Evolutionary conservation across 805 yeast genomes (phyloP).

Genomic region (Grigorovia yakushimaensis): DNA sequence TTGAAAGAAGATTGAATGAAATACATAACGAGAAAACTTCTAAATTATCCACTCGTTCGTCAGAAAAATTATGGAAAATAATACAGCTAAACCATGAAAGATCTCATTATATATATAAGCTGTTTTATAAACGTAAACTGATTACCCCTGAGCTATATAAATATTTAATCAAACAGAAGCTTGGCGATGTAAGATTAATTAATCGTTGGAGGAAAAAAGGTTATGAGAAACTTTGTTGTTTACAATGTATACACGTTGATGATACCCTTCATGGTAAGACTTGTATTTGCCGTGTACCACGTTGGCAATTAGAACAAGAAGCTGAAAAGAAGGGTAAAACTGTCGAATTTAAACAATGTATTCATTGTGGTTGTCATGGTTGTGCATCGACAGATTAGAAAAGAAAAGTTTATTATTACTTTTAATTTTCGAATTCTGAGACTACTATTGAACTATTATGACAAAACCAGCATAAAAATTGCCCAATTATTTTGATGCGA

Average conservation of each 20-base stretch:
- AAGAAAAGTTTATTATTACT: no score
- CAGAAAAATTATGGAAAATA: slow-evolving; percentile 60
- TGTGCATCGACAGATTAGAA: slow-evolving; percentile 75
- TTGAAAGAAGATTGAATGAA: slow-evolving; percentile 48
- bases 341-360: slow-evolving; percentile 43
- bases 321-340: slow-evolving; percentile 15
- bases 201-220: slow-evolving; percentile 84
- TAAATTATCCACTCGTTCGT: slow-evolving; percentile 39
- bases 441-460: no score
- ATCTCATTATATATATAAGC: slow-evolving; percentile 63
- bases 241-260: slow-evolving; percentile 57
- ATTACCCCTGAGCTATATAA: slow-evolving; percentile 61
- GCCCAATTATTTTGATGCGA: no score
- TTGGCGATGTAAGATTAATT: slow-evolving; percentile 59
- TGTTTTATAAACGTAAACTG: slow-evolving; percentile 60
- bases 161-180: slow-evolving; percentile 59
- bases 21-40: slow-evolving; percentile 34
- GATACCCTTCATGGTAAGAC: slow-evolving; percentile 58
- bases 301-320: slow-evolving; percentile 36
- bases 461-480: no score
- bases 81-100: slow-evolving; percentile 62
- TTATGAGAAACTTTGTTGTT: slow-evolving; percentile 77
- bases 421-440: no score
- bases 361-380: slow-evolving; percentile 79
- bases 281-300: slow-evolving; percentile 83